These are phyloP conservation scores for Arabidopsis suecica DNA, from an alignment of 345 rosid genomes.

Conservation along the genomic window DNA sequence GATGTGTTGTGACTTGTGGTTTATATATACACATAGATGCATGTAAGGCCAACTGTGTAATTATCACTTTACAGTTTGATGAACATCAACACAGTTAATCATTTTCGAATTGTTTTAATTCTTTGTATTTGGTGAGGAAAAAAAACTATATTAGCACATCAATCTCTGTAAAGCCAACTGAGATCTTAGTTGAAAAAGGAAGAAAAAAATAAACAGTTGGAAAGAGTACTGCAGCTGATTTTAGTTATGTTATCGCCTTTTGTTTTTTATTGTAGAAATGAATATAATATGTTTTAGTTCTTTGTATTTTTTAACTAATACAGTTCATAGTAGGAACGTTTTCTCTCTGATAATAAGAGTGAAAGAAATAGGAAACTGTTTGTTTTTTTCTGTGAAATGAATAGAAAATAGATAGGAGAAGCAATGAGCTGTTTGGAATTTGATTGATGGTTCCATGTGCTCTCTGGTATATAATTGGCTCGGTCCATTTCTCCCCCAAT, in stretches of 20 bases:
- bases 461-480: conserved; percentile 8
- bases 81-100: conserved; percentile 10
- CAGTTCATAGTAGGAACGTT: conserved; percentile 16
- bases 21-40: conserved; percentile 30
- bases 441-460: conserved; percentile 40
- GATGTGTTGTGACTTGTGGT: not conserved
- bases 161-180: conserved; percentile 2
- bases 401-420: conserved; percentile 1
- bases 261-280: not conserved
- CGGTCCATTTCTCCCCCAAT: conserved; percentile 11
- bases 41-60: conserved; percentile 22
- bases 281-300: conserved; percentile 3
- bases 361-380: conserved; percentile 1
- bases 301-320: not conserved
- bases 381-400: not conserved
- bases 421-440: conserved; percentile 26
- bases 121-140: not conserved
- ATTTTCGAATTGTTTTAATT: not conserved
- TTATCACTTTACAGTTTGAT: conserved; percentile 25
- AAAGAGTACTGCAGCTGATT: conserved; percentile 21
- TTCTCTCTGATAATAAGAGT: not conserved
- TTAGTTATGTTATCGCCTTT: not conserved
- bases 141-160: not conserved
- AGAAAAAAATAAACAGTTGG: not conserved
- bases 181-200: conserved; percentile 1